These are phyloP conservation scores for Pyropia haitanensis DNA, from an alignment of 23 red algal genomes.

Conservation along the genomic window DNA sequence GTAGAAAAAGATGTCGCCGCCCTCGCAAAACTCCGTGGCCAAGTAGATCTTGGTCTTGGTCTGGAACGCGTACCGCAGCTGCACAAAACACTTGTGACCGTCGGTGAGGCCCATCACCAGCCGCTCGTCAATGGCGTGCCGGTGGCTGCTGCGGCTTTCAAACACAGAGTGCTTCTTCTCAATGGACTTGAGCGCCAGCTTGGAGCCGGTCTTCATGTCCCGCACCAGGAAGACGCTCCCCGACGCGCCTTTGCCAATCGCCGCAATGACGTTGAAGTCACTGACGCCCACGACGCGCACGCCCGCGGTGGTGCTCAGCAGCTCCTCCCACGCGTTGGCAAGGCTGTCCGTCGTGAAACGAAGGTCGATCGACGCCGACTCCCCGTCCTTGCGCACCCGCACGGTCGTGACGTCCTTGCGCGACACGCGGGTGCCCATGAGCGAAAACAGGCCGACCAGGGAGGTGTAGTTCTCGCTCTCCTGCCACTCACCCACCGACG, in stretches of 20 bases:
- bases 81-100: slow-evolving; percentile 42
- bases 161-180: slow-evolving; percentile 54
- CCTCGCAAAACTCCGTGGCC: slow-evolving; percentile 89
- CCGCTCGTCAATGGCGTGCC: slow-evolving; percentile 64
- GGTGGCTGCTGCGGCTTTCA: slow-evolving; percentile 29
- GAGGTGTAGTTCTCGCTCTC: background rate
- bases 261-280: slow-evolving; percentile 77
- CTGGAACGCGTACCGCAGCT: slow-evolving; percentile 76
- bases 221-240: slow-evolving; percentile 77
- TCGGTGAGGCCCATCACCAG: slow-evolving; percentile 37
- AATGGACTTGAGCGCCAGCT: slow-evolving; percentile 66
- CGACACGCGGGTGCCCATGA: background rate
- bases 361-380: background rate
- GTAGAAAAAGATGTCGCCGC: slow-evolving; percentile 81
- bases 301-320: background rate
- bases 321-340: slow-evolving; percentile 9
- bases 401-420: background rate
- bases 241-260: slow-evolving; percentile 69
- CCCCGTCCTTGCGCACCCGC: background rate
- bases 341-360: background rate
- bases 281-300: slow-evolving; percentile 13
- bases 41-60: slow-evolving; percentile 73
- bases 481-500: background rate
- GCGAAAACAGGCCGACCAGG: background rate
- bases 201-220: slow-evolving; percentile 58